Conservation (phyloP, 768 basidiomycete genomes). For the Lactifluus pinguis region DNA sequence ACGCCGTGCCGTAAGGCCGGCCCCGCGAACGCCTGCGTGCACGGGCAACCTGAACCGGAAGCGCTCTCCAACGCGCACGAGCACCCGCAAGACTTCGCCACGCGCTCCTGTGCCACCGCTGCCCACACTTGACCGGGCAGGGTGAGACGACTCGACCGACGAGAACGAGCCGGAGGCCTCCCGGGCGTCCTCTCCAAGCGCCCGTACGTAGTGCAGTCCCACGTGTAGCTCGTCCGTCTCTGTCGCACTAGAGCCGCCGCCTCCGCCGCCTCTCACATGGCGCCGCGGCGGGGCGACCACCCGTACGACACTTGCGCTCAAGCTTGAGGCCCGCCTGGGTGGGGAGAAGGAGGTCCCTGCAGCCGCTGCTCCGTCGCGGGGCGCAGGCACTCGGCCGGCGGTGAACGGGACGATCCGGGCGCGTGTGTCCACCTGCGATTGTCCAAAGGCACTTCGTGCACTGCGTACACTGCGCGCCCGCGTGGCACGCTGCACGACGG, state of each 20-base stretch:
- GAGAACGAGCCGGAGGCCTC: constrained; percentile 44
- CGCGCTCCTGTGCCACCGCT: constrained; percentile 1
- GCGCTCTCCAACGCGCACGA: constrained; percentile 19
- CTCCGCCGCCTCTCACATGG: not conserved
- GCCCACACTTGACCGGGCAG: constrained; percentile 24
- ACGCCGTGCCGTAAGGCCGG: constrained; percentile 9
- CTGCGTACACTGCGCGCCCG: constrained; percentile 49
- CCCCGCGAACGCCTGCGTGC: constrained; percentile 1
- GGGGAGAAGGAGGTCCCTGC: constrained; percentile 17
- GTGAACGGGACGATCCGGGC: constrained; percentile 69
- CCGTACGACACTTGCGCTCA: constrained; percentile 52
- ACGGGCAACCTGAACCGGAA: constrained; percentile 20
- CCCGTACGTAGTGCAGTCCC: constrained; percentile 62
- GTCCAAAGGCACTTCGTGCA: constrained; percentile 31
- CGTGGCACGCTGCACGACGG: constrained; percentile 38
- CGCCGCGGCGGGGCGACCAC: constrained; percentile 1
- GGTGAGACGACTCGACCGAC: constrained; percentile 52
- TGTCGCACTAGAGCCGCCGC: constrained; percentile 13
- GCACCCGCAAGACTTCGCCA: constrained; percentile 15
- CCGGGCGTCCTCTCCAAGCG: constrained; percentile 48
- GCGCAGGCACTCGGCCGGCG: constrained; percentile 55
- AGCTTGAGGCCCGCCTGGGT: constrained; percentile 42
- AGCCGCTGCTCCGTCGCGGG: constrained; percentile 26
- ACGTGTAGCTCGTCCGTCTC: constrained; percentile 59
- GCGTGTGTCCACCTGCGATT: constrained; percentile 33